These are phyloP conservation scores for Ascochyta viciae-villosae DNA, from an alignment of 2,329 filamentous ascomycete species.

Conservation along the genomic window DNA sequence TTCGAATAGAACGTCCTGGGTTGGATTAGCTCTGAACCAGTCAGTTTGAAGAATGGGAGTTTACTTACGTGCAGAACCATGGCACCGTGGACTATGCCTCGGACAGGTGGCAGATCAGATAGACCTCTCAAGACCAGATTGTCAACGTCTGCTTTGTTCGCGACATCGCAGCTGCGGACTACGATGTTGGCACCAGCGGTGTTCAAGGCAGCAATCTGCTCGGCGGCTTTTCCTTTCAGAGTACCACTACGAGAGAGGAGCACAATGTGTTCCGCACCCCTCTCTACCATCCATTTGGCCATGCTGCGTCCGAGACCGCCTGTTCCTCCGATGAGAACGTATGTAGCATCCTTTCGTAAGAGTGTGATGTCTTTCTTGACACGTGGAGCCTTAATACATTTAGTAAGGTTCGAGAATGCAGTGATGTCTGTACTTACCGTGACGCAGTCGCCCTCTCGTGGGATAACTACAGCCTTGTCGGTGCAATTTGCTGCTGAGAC, in stretches of 20 bases:
- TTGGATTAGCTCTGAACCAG: neutral
- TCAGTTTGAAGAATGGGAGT: neutral
- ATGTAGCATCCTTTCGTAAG: slow-evolving; percentile 29
- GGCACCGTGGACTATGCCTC: slow-evolving; percentile 24
- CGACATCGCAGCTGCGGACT: slow-evolving; percentile 26
- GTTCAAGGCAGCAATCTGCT: slow-evolving; percentile 23
- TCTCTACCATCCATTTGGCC: slow-evolving; percentile 32
- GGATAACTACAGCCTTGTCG: slow-evolving; percentile 27
- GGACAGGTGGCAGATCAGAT: slow-evolving; percentile 22
- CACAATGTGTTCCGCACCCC: slow-evolving; percentile 34
- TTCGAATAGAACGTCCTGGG: slow-evolving; percentile 11
- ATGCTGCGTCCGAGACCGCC: slow-evolving; percentile 40
- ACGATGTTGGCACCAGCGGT: slow-evolving; percentile 22
- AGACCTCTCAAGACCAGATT: slow-evolving; percentile 9
- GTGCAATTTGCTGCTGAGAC: slow-evolving; percentile 16
- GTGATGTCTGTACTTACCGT: slow-evolving; percentile 20
- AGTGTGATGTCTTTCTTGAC: slow-evolving; percentile 11
- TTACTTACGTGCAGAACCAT: slow-evolving; percentile 26
- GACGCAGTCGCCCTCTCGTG: slow-evolving; percentile 26
- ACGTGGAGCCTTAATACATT: slow-evolving; percentile 18
- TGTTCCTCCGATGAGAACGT: slow-evolving; percentile 37
- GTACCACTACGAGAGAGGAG: slow-evolving; percentile 31
- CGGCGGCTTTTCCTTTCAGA: slow-evolving; percentile 18
- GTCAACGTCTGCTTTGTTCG: slow-evolving; percentile 22
- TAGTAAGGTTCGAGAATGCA: neutral